phyloP scores from a whole-genome alignment of 2,329 filamentous ascomycete genomes.

The Penicillium crustosum region DNA sequence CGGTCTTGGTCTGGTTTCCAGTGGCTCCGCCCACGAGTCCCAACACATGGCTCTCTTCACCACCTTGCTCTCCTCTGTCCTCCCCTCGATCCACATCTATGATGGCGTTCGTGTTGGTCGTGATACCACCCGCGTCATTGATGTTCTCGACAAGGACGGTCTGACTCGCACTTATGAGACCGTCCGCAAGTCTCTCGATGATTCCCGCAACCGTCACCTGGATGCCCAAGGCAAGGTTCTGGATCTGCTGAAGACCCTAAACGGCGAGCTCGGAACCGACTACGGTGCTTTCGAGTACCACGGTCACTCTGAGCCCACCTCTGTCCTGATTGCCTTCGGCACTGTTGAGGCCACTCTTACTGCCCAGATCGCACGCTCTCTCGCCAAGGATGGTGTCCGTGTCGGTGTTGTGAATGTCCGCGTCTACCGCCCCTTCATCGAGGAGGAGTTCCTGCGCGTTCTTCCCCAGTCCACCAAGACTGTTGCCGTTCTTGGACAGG shows the following conservation, averaged over 20 bases:
- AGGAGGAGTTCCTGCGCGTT: constrained; percentile 84
- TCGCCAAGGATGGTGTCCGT: constrained; percentile 71
- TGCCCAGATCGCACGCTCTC: constrained; percentile 71
- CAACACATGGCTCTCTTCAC: constrained; percentile 95
- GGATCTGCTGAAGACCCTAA: constrained; percentile 71
- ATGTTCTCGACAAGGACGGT: constrained; percentile 71
- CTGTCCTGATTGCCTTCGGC: constrained; percentile 87
- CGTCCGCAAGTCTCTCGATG: constrained; percentile 61
- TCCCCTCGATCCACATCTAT: constrained; percentile 85
- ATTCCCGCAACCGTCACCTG: constrained; percentile 66
- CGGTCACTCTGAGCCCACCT: constrained; percentile 75
- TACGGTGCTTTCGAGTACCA: constrained; percentile 94
- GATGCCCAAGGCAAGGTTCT: constrained; percentile 71
- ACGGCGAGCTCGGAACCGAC: constrained; percentile 87
- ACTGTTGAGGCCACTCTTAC: constrained; percentile 86
- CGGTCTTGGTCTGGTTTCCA: constrained; percentile 80
- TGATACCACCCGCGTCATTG: constrained; percentile 78
- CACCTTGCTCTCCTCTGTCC: constrained; percentile 72
- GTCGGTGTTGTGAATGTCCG: constrained; percentile 89
- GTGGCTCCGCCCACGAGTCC: constrained; percentile 81
- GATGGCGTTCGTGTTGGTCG: constrained; percentile 80
- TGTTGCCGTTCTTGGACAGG: constrained; percentile 86
- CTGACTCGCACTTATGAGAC: constrained; percentile 68
- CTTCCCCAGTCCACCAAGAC: constrained; percentile 73
- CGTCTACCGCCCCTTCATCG: constrained; percentile 90